These are phyloP conservation scores for Calonectria multiphialidica DNA, from an alignment of 2,329 filamentous ascomycete species.

Conservation along the genomic window DNA sequence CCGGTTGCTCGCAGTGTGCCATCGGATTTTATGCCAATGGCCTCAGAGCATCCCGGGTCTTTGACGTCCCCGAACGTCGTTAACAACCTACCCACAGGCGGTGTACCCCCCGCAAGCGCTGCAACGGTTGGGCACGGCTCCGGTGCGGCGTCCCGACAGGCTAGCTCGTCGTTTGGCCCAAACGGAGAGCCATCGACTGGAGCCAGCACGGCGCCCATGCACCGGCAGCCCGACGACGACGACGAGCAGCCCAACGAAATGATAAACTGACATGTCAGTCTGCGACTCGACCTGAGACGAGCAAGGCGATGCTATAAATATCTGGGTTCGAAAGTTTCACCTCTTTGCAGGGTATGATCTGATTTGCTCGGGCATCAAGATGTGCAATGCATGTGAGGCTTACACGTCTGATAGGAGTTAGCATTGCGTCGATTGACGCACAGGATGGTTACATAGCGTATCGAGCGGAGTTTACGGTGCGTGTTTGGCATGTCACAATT, in stretches of 20 bases:
- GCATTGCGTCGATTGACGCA: slow-evolving; percentile 19
- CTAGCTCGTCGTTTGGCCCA: slow-evolving; percentile 34
- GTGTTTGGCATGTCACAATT: slow-evolving; percentile 25
- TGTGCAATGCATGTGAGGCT: slow-evolving; percentile 12
- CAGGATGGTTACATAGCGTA: slow-evolving; percentile 27
- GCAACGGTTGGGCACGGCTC: slow-evolving; percentile 43
- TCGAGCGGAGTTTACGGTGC: slow-evolving; percentile 22
- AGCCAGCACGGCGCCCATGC: slow-evolving; percentile 54
- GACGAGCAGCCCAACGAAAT: slow-evolving; percentile 36
- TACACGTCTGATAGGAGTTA: slow-evolving; percentile 20
- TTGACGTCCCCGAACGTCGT: slow-evolving; percentile 44
- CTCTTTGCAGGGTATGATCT: slow-evolving; percentile 35
- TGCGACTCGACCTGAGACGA: slow-evolving; percentile 25
- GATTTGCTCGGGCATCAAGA: slow-evolving; percentile 8
- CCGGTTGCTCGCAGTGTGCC: slow-evolving; percentile 25
- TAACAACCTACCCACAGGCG: slow-evolving; percentile 42
- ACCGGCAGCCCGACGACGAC: slow-evolving; percentile 39
- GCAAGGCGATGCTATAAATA: slow-evolving; percentile 24
- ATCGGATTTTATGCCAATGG: slow-evolving; percentile 33
- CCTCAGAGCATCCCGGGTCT: slow-evolving; percentile 33
- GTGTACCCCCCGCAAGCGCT: slow-evolving; percentile 43
- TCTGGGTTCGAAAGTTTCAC: slow-evolving; percentile 27
- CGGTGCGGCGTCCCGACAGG: slow-evolving; percentile 24
- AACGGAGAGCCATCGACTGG: slow-evolving; percentile 42
- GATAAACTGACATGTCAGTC: slow-evolving; percentile 32